These are phyloP conservation scores for Aspergillus hiratsukae DNA, from an alignment of 2,329 filamentous ascomycete species.

Conservation along the genomic window DNA sequence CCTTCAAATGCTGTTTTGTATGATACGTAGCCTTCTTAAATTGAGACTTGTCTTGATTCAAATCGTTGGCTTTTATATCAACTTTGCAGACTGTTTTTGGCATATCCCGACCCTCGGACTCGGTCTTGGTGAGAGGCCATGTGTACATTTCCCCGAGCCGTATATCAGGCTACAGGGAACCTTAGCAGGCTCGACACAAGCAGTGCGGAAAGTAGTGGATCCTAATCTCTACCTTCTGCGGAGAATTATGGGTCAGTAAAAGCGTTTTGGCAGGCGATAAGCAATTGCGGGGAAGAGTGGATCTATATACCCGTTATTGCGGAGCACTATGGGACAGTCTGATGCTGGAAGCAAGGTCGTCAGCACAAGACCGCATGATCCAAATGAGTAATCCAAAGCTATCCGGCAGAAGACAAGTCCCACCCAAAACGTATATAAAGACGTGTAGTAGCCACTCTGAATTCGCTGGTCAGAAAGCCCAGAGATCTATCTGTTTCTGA, in stretches of 20 bases:
- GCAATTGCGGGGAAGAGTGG: background rate
- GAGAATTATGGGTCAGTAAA: background rate
- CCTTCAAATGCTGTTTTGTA: too few relatives aligned
- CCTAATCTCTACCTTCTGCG: background rate
- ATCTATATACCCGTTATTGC: background rate
- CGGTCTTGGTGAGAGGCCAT: too few relatives aligned
- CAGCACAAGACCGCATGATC: background rate
- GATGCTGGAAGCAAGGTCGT: too few relatives aligned
- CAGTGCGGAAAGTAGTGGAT: background rate
- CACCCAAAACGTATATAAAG: background rate
- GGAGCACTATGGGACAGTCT: too few relatives aligned
- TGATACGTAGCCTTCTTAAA: background rate
- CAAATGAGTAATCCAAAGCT: too few relatives aligned
- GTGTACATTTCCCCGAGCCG: background rate
- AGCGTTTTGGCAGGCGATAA: background rate
- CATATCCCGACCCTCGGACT: background rate
- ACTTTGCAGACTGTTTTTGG: too few relatives aligned
- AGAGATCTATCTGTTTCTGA: background rate
- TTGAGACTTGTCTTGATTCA: background rate
- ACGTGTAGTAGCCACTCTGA: background rate
- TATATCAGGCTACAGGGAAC: background rate
- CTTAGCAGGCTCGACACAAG: background rate
- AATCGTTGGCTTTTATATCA: too few relatives aligned
- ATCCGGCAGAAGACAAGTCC: background rate
- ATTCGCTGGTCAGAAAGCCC: background rate